A percentile compares a stretch with the other conserved stretches of the same genome.
Evolutionary conservation across 2,329 filamentous ascomycete genomes (phyloP).

Genomic region (Ascochyta clinopodiicola): DNA sequence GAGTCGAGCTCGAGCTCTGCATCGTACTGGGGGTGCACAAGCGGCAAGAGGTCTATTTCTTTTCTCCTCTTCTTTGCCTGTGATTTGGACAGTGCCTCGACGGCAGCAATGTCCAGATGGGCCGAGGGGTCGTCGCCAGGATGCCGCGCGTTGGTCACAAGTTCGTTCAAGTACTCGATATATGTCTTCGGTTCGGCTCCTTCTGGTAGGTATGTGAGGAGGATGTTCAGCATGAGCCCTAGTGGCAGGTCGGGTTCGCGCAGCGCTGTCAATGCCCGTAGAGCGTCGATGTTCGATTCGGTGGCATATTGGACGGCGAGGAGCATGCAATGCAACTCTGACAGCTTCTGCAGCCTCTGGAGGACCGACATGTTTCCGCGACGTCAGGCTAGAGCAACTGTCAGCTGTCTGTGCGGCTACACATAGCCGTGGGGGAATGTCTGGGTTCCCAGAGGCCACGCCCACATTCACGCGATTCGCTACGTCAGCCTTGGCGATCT

Average conservation of each 20-base stretch:
- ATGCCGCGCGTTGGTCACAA: constrained; percentile 59
- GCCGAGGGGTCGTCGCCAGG: constrained; percentile 45
- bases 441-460: constrained; percentile 10
- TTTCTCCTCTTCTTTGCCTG: constrained; percentile 69
- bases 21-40: constrained; percentile 59
- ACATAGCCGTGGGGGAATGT: constrained; percentile 8
- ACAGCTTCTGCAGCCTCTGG: constrained; percentile 53
- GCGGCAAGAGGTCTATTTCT: constrained; percentile 68
- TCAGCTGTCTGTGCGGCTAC: constrained; percentile 8
- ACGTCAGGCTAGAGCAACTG: background rate
- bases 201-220: constrained; percentile 81
- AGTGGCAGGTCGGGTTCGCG: constrained; percentile 65
- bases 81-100: constrained; percentile 66
- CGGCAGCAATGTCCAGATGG: constrained; percentile 60
- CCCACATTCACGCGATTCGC: constrained; percentile 10
- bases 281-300: constrained; percentile 67
- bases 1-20: constrained; percentile 60
- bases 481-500: constrained; percentile 21
- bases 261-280: constrained; percentile 66
- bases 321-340: constrained; percentile 72
- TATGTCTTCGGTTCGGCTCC: constrained; percentile 69
- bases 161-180: constrained; percentile 64
- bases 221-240: constrained; percentile 72
- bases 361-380: constrained; percentile 33
- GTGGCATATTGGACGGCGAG: constrained; percentile 74